Conservation (phyloP, 202 grass and related monocot species). For the Setaria italica region DNA sequence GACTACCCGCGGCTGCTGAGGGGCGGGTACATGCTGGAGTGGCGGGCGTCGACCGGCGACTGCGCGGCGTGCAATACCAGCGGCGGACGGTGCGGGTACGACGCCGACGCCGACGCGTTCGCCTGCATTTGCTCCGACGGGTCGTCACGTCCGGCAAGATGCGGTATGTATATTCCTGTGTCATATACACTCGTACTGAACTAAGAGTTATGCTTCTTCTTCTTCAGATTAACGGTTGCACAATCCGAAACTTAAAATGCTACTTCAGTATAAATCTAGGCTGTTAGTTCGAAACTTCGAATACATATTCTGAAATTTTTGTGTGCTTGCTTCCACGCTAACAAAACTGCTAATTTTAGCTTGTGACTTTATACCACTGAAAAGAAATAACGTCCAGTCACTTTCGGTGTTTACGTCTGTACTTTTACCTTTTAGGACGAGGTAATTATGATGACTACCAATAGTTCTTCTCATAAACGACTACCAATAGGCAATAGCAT, state of each 20-base stretch:
- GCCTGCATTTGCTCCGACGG: conserved; percentile 62
- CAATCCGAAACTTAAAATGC: background rate
- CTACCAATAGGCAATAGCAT: background rate
- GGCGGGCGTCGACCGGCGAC: conserved; percentile 34
- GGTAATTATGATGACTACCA: background rate
- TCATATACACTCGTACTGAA: background rate
- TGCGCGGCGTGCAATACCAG: conserved; percentile 52
- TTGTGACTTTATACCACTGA: background rate
- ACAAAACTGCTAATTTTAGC: background rate
- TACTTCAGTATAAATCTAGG: background rate
- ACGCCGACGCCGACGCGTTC: conserved; percentile 38
- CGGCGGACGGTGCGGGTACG: conserved; percentile 60
- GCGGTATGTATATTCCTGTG: conserved; percentile 10
- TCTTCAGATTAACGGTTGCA: background rate
- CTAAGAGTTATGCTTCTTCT: background rate
- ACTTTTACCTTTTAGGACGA: conserved; percentile 22
- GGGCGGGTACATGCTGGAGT: conserved; percentile 59
- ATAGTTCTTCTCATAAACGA: background rate
- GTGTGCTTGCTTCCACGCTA: background rate
- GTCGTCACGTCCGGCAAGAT: conserved; percentile 16
- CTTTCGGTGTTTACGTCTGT: background rate
- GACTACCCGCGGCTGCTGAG: conserved; percentile 35
- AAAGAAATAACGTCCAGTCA: background rate
- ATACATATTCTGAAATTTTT: background rate
- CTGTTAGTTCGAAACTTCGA: background rate